These are phyloP conservation scores for Xylaria bambusicola DNA, from an alignment of 495 filamentous ascomycete species.

Conservation along the genomic window DNA sequence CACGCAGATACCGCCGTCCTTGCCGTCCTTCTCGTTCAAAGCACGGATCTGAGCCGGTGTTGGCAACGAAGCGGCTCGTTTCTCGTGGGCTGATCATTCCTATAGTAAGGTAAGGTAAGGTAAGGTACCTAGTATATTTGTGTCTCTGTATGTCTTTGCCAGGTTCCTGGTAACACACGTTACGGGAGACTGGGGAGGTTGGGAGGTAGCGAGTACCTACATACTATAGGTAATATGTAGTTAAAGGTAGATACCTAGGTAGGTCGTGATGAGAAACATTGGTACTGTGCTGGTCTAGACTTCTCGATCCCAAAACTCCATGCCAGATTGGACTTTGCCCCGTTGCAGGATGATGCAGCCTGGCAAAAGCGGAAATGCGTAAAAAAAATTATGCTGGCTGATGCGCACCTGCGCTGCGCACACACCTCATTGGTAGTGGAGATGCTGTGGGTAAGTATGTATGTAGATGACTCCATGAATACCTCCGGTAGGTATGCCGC, in stretches of 20 bases:
- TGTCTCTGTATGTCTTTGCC: no score
- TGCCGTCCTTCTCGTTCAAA: slow-evolving; percentile 9
- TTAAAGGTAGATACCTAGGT: neutral
- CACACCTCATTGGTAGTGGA: no score
- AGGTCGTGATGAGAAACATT: slow-evolving; percentile 12
- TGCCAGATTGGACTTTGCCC: neutral
- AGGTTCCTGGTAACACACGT: no score
- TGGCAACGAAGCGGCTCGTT: slow-evolving; percentile 11
- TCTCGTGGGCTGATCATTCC: no score
- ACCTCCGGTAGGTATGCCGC: no score
- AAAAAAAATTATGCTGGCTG: slow-evolving; percentile 10
- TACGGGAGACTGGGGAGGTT: no score
- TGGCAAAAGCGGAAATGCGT: slow-evolving; percentile 15
- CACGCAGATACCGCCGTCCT: slow-evolving; percentile 22
- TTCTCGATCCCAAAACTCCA: slow-evolving; percentile 9
- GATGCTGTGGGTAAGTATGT: no score
- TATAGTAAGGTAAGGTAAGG: no score
- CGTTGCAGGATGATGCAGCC: slow-evolving; percentile 13
- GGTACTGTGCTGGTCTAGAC: slow-evolving; percentile 11
- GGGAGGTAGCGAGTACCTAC: no score
- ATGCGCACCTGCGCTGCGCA: neutral
- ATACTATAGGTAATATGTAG: no score
- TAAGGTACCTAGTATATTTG: no score
- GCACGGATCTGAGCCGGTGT: slow-evolving; percentile 14
- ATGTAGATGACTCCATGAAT: no score